phyloP scores from a whole-genome alignment of 331 rosid genomes.

The Dryas integrifolia region DNA sequence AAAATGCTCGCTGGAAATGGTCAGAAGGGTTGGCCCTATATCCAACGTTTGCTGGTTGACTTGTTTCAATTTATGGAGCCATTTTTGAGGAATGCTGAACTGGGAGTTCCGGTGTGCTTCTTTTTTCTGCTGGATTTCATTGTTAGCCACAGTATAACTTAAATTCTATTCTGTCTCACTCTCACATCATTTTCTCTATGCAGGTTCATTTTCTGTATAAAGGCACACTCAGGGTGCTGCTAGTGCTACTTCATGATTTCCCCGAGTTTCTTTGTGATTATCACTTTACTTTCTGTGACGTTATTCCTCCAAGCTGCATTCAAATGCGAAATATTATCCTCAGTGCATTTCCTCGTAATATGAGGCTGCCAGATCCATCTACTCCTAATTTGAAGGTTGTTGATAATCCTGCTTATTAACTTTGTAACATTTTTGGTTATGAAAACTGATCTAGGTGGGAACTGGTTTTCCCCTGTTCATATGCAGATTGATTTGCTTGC shows the following conservation, averaged over 20 bases:
- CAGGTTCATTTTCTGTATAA: conserved; percentile 85
- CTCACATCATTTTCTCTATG: not conserved
- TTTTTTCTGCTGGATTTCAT: conserved; percentile 1
- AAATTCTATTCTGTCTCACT: not conserved
- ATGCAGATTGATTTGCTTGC: conserved; percentile 91
- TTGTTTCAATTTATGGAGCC: conserved; percentile 97
- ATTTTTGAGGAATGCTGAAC: conserved; percentile 91
- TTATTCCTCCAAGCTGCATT: conserved; percentile 96
- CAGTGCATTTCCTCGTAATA: conserved; percentile 97
- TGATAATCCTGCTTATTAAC: conserved; percentile 2
- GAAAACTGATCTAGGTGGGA: conserved; percentile 5
- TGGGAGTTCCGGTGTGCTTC: conserved; percentile 69
- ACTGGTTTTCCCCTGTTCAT: conserved; percentile 12
- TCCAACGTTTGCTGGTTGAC: conserved; percentile 86
- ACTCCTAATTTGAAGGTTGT: conserved; percentile 88
- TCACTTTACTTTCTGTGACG: conserved; percentile 94
- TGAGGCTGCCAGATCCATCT: conserved; percentile 98
- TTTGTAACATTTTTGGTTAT: not conserved
- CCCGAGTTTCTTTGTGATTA: conserved; percentile 95
- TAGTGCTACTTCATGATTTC: conserved; percentile 95
- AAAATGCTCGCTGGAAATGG: conserved; percentile 87
- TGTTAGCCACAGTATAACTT: not conserved
- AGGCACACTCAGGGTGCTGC: conserved; percentile 91
- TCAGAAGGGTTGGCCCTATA: conserved; percentile 87
- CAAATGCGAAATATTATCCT: conserved; percentile 94